Evolutionary conservation across 768 basidiomycete species (phyloP).

Genomic region (Rhizopogon roseolus): DNA sequence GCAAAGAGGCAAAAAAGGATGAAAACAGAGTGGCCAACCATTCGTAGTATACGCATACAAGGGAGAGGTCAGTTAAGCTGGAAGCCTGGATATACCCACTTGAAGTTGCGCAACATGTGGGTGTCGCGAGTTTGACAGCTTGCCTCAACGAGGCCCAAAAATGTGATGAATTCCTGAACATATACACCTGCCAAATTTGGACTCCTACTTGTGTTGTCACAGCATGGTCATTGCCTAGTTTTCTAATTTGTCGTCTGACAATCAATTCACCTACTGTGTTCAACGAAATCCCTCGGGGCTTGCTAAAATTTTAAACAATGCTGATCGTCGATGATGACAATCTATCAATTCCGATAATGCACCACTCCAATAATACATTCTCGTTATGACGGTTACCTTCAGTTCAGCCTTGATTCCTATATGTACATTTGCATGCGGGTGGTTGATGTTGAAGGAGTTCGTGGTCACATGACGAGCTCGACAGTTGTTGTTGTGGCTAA

Average conservation of each 20-base stretch:
- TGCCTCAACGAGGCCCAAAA: conserved; percentile 2
- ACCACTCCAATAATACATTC: conserved; percentile 38
- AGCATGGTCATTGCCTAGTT: no score
- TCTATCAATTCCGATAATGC: conserved; percentile 47
- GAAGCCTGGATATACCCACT: background rate
- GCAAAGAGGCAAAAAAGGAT: background rate
- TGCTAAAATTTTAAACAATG: conserved; percentile 39
- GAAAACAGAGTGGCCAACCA: background rate
- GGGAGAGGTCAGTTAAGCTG: no score
- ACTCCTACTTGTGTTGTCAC: no score
- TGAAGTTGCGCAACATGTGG: conserved; percentile 2
- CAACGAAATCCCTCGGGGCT: conserved; percentile 33
- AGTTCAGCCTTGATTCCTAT: conserved; percentile 39
- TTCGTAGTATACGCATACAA: background rate
- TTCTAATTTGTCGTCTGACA: background rate
- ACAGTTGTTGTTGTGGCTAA: no score
- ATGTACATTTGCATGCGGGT: conserved; percentile 35
- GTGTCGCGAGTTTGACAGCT: conserved; percentile 1
- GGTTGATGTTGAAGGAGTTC: conserved; percentile 12
- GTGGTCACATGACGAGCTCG: no score
- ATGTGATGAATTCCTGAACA: background rate
- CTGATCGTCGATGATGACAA: conserved; percentile 37
- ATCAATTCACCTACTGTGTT: conserved; percentile 34
- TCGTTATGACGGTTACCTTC: conserved; percentile 46
- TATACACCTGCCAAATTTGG: conserved; percentile 1